Evolutionary conservation across 306 rosid genomes (phyloP), one percentile per base, ranked within the genome.

Genomic region (Cucurbita ficifolia): DNA sequence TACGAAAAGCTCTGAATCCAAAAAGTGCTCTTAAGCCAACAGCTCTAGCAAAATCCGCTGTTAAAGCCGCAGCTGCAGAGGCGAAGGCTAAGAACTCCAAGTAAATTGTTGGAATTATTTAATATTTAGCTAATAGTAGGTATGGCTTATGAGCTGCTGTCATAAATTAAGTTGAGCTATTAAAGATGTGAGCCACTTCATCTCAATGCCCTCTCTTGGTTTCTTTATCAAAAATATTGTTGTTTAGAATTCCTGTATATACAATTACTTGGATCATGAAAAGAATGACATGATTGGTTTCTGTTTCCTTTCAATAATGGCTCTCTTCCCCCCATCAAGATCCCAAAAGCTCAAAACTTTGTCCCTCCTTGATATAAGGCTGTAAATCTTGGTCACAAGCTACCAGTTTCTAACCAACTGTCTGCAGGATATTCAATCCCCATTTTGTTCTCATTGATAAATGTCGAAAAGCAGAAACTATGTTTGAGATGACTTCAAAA

Each of bases 1-100:
- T 90, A 77, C 92, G 97, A 72, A 83, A 90, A 82, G 94, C 95
- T 39, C 17, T 94, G 57, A 86, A 89, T 65, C 98, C 97, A 0
- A 94, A 90, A 82, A 87, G 89, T 72, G 87, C 76, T 67, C 64
- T 95, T 52, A 86, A 86, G 71, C 90, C 97, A n/a, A 77, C 85
- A n/a, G 4, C 87, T 64, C 64, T 93, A 8, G 91, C 90, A 77
- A 91, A 91, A 71, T 61, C 91, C 72, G 95, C 91, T 63, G 89
- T 82, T 43, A 86, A 86, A 85, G 85, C 97, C 60, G 90, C 81
- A 54, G 91, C 91, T 61, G 77, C 85, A 67, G 92, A 88, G 67
- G 75, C 29, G 12, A 88, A 84, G 81, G 71, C 78, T 72, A 85
- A 85, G 82, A 80, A 14, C 21, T 76, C 89, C 77, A 82, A 82